Percentiles rank a stretch among this genome's conserved stretches.
Conservation (phyloP, 2,329 filamentous ascomycete species). For the Phialophora tarda region DNA sequence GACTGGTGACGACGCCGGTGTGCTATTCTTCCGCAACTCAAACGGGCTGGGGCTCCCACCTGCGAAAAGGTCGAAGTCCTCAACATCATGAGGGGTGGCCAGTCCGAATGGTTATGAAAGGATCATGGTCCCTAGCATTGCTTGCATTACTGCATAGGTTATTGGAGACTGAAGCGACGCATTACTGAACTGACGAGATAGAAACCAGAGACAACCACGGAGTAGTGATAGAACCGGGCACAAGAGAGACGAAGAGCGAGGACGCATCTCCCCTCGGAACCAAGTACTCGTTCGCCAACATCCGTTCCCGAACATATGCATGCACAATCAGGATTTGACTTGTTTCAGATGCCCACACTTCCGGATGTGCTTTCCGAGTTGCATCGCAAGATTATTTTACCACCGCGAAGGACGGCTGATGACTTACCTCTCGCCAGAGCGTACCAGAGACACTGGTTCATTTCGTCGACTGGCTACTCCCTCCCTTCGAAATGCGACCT, state of each 20-base stretch:
- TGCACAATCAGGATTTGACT: not conserved
- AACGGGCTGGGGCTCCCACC: constrained; percentile 78
- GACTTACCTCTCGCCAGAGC: not conserved
- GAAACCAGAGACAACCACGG: not conserved
- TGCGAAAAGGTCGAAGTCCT: constrained; percentile 19
- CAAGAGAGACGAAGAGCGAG: not conserved
- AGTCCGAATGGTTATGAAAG: not conserved
- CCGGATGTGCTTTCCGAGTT: constrained; percentile 2
- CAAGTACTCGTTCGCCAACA: not conserved
- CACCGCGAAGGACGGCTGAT: not conserved
- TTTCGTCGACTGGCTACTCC: too few species aligned
- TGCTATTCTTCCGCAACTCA: constrained; percentile 93
- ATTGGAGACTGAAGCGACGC: constrained; percentile 3
- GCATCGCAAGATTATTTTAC: not conserved
- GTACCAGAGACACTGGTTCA: too few species aligned
- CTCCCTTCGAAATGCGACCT: too few species aligned
- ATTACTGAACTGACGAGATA: not conserved
- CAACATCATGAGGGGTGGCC: constrained; percentile 16
- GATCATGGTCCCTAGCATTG: not conserved
- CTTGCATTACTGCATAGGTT: constrained; percentile 9
- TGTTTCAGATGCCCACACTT: constrained; percentile 1
- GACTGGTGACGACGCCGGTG: constrained; percentile 77
- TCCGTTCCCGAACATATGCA: not conserved
- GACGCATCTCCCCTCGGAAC: not conserved
- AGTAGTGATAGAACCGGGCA: not conserved